Conservation (phyloP, 148 eudicot genomes). For the Amaranthus hypochondriacus region DNA sequence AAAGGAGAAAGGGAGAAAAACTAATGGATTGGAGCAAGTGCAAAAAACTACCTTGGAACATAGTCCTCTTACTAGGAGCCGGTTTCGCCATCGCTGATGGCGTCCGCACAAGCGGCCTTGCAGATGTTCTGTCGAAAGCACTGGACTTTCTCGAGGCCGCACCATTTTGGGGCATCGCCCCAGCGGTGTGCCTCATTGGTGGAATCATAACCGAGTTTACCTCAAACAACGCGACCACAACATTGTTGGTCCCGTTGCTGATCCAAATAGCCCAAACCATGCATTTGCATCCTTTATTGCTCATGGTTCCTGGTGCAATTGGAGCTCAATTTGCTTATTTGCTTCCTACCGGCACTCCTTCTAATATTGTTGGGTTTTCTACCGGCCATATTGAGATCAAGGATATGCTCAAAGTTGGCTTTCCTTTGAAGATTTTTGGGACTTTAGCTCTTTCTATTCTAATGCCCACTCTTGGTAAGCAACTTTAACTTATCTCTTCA, state of each 20-base stretch:
- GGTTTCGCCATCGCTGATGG: conserved; percentile 95
- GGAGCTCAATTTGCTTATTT: conserved; percentile 78
- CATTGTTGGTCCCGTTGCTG: conserved; percentile 60
- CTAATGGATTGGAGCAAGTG: conserved; percentile 97
- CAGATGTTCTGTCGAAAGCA: conserved; percentile 50
- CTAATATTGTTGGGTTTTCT: conserved; percentile 74
- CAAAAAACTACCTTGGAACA: conserved; percentile 85
- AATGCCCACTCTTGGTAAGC: conserved; percentile 87
- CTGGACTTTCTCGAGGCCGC: conserved; percentile 52
- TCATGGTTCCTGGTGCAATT: conserved; percentile 79
- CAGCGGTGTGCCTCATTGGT: conserved; percentile 53
- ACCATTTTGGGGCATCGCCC: conserved; percentile 76
- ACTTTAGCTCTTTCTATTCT: conserved; percentile 40
- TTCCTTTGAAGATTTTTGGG: conserved; percentile 60
- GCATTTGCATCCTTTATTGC: conserved; percentile 64
- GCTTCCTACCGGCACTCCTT: conserved; percentile 83
- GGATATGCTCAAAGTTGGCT: conserved; percentile 70
- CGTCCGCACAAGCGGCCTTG: conserved; percentile 77
- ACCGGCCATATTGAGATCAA: conserved; percentile 68
- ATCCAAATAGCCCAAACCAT: conserved; percentile 66
- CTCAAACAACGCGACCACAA: conserved; percentile 80
- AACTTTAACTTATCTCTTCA: background rate
- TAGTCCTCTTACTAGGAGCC: conserved; percentile 71
- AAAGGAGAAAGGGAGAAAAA: conserved; percentile 67
- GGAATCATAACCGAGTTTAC: conserved; percentile 73